These are phyloP conservation scores for Tylopilus sp. DNA, from an alignment of 1,284 basidiomycete genomes.

Conservation along the genomic window DNA sequence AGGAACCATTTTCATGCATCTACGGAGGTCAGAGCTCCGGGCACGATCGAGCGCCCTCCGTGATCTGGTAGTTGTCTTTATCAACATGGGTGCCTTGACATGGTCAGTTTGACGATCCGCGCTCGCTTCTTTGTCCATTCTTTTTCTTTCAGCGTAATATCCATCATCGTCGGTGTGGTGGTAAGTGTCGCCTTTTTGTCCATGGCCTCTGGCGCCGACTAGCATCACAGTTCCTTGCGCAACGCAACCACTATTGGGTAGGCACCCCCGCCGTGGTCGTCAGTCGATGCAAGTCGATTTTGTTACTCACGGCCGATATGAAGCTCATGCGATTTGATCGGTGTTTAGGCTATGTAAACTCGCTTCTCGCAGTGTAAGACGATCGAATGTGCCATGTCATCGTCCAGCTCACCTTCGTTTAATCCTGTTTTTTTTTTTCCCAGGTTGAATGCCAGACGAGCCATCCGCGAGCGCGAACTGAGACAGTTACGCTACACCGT, in stretches of 20 bases:
- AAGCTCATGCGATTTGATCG: background rate
- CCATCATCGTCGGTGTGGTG: conserved; percentile 6
- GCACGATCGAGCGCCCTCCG: background rate
- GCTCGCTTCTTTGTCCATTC: background rate
- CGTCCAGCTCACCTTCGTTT: background rate
- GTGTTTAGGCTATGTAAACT: conserved; percentile 13
- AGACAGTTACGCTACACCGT: background rate
- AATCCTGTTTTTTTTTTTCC: background rate
- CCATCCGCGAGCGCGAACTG: conserved; percentile 10
- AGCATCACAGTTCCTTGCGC: conserved; percentile 3
- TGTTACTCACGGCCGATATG: background rate
- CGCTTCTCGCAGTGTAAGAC: conserved; percentile 12
- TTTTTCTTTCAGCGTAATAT: conserved; percentile 8
- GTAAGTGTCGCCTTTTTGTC: background rate
- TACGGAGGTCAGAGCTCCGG: conserved; percentile 15
- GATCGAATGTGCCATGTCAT: no score
- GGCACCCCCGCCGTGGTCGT: conserved; percentile 5
- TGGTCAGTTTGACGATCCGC: background rate
- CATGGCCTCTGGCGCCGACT: background rate
- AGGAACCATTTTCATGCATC: conserved; percentile 5
- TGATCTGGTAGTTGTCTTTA: conserved; percentile 10
- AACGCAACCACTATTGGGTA: conserved; percentile 10
- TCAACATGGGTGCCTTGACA: conserved; percentile 17
- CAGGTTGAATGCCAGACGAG: conserved; percentile 11
- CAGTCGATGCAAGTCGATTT: conserved; percentile 9